Base-by-base conservation (phyloP, 2,329 filamentous ascomycete species). In the Ceratocystis papillata region DNA sequence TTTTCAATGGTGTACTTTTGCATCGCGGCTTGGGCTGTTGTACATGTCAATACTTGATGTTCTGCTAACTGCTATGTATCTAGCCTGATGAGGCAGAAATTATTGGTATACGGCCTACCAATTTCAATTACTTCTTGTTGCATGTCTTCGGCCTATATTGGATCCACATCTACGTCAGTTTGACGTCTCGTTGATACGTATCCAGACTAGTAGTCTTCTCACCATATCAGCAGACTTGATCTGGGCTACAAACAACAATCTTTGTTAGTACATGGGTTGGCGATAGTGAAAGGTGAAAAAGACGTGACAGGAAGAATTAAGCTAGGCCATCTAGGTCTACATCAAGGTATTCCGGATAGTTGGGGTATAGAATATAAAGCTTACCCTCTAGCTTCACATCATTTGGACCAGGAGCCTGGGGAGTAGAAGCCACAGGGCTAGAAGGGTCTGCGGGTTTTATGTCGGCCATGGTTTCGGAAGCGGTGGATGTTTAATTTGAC, bases 221-320 rank as follows among this genome's bases (percentile, higher is more conserved):
- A 97, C 94, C 94, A 99, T 99, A 75, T 99, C 94, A 68, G 90
- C 93, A 72, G 92, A 96, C 81, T 99, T 99, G 78, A 99, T 87
- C 79, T 96, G 91, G 69, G 90, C 94, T 99, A 65, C n/a, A 20
- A 5, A 28, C 25, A 22, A 41, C 6, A 15, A 25, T 12, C 6
- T 28, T 2, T 10, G 63, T 65, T 65, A 65, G 63, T 25, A 60
- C 10, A 59, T 20, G 44, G 7, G 5, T 8, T 33, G 30, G 30
- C 6, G 6, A 33, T 33, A 41, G 37, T 15, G 37, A 41, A 41
- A 12, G 37, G 1, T 41, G 10, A 10, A 41, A 15, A 15, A 15
- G 3, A 41, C 3, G 37, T 5, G 37, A 15, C 12, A 41, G 37
- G 4, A 41, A 5, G 10, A 15, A 15, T 4, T 4, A 41, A 15